Evolutionary conservation across 1,284 basidiomycete genomes (phyloP).

Genomic region (Vanrija sp.): DNA sequence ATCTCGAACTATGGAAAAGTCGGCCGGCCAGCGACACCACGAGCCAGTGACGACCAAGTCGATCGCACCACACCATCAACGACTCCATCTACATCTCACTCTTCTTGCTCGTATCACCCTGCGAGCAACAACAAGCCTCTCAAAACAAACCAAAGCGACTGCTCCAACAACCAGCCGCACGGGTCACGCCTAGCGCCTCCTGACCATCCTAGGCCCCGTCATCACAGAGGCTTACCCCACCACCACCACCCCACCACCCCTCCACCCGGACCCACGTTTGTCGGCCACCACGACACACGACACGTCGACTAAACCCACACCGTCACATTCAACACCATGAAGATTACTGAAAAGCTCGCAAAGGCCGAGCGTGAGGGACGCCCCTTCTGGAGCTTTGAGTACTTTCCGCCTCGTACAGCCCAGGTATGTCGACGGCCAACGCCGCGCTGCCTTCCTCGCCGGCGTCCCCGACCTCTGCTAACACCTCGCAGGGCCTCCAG

Average conservation of each 20-base stretch:
- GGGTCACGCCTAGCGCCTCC: too few species aligned
- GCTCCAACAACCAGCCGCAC: too few species aligned
- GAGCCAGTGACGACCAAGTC: too few species aligned
- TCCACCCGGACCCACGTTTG: conserved; percentile 1
- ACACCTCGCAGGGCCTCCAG: conserved; percentile 68
- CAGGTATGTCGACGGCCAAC: conserved; percentile 58
- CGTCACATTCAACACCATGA: conserved; percentile 56
- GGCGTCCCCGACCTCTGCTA: conserved; percentile 7
- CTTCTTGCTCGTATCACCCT: too few species aligned
- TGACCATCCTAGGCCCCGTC: too few species aligned
- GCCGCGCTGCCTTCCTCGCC: too few species aligned
- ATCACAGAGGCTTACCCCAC: too few species aligned
- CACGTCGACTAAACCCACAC: background rate
- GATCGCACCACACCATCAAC: too few species aligned
- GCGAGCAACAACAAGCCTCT: too few species aligned
- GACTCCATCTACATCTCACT: too few species aligned
- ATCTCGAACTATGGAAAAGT: too few species aligned
- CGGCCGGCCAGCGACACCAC: too few species aligned
- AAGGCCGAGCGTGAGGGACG: conserved; percentile 75
- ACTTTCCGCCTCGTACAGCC: conserved; percentile 90
- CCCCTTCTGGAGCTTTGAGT: conserved; percentile 94
- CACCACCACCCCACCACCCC: background rate
- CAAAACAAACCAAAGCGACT: background rate
- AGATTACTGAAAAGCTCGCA: conserved; percentile 84
- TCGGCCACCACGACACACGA: background rate